Evolutionary conservation across 2,329 filamentous ascomycete genomes (phyloP).

Genomic region (Pseudopithomyces chartarum): DNA sequence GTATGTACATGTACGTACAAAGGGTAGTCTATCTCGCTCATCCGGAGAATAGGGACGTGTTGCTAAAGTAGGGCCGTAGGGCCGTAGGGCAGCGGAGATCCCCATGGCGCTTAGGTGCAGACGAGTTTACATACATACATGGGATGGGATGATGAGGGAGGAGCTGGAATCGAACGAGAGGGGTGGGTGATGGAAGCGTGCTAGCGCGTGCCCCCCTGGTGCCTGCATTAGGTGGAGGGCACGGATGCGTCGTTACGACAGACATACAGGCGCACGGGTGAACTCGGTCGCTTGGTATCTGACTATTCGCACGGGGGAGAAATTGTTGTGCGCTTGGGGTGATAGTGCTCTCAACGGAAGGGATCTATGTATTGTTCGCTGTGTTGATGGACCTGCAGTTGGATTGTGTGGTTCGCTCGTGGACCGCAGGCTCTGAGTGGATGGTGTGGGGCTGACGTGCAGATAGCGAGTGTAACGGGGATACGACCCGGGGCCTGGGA

Average conservation of each 20-base stretch:
- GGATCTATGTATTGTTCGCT: slow-evolving; percentile 7
- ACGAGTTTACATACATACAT: neutral
- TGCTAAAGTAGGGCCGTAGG: neutral
- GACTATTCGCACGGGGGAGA: no score
- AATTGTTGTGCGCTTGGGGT: slow-evolving; percentile 15
- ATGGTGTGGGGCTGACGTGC: slow-evolving; percentile 31
- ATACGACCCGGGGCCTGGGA: slow-evolving; percentile 22
- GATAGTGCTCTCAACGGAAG: slow-evolving; percentile 25
- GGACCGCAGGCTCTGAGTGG: slow-evolving; percentile 27
- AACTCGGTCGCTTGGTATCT: no score
- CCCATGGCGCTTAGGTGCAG: slow-evolving; percentile 1
- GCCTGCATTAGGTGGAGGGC: slow-evolving; percentile 35
- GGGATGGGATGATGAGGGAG: no score
- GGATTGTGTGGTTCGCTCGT: slow-evolving; percentile 19
- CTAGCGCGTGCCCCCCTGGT: neutral
- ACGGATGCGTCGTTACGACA: no score
- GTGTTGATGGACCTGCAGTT: slow-evolving; percentile 34
- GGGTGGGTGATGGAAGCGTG: slow-evolving; percentile 15
- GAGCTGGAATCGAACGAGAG: slow-evolving; percentile 23
- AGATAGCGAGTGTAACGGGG: slow-evolving; percentile 29
- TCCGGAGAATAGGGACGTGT: neutral
- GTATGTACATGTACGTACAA: no score
- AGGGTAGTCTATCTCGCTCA: neutral
- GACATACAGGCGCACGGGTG: no score
- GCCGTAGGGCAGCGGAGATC: neutral